Conservation (phyloP, 345 rosid genomes). For the Eucalyptus curtisii region DNA sequence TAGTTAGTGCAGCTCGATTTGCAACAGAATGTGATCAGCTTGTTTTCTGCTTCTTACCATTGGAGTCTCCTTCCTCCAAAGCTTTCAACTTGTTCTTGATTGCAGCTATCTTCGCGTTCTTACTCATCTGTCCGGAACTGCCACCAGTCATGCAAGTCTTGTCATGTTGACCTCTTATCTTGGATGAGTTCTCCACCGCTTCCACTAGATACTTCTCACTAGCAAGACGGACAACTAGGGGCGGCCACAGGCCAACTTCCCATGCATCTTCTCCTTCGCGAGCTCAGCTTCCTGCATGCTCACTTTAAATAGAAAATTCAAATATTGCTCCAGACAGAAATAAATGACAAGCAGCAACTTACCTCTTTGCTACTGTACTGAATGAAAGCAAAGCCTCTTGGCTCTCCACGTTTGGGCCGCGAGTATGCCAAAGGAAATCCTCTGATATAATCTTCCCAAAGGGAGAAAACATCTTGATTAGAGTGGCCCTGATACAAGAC, state of each 20-base stretch:
- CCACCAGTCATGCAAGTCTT: conserved; percentile 26
- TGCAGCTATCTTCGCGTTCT: conserved; percentile 70
- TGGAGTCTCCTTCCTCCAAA: conserved; percentile 47
- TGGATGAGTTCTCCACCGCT: conserved; percentile 14
- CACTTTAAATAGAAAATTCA: conserved; percentile 73
- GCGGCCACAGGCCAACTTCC: conserved; percentile 83
- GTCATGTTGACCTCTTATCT: conserved; percentile 17
- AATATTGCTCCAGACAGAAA: conserved; percentile 10
- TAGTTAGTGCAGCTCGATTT: neutral
- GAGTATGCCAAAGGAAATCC: conserved; percentile 90
- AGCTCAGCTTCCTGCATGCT: conserved; percentile 95
- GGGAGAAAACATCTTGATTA: conserved; percentile 89
- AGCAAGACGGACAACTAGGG: conserved; percentile 71
- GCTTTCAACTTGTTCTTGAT: conserved; percentile 79
- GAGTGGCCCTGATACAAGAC: conserved; percentile 45
- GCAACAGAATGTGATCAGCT: neutral
- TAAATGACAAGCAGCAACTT: conserved; percentile 5
- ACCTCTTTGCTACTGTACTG: conserved; percentile 79
- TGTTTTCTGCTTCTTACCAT: conserved; percentile 56
- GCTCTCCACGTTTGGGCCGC: conserved; percentile 89
- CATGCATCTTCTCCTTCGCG: conserved; percentile 94
- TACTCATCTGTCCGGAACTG: conserved; percentile 48
- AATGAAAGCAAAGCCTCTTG: conserved; percentile 81
- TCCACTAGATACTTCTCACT: conserved; percentile 57
- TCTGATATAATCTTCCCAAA: conserved; percentile 78